These are phyloP conservation scores for Nitzschia inconspicua DNA, from an alignment of 108 stramenopile genomes.

Conservation along the genomic window DNA sequence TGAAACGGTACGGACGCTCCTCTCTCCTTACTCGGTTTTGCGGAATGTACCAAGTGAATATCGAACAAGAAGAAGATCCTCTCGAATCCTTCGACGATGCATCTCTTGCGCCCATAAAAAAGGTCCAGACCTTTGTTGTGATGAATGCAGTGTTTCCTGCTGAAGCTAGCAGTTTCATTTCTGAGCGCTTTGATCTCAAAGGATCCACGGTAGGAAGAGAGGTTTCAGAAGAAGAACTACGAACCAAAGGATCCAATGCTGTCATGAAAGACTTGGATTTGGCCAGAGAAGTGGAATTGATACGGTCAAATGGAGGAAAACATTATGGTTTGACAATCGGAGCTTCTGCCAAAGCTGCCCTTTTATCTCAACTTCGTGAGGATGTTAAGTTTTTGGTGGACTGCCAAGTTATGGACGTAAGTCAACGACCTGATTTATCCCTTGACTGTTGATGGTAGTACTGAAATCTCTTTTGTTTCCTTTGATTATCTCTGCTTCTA, in stretches of 20 bases:
- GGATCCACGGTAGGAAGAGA: slow-evolving; percentile 85
- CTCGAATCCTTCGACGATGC: neutral
- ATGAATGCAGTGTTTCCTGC: slow-evolving; percentile 88
- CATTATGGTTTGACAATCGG: slow-evolving; percentile 58
- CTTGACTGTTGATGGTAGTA: too few relatives aligned
- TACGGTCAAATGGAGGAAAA: neutral
- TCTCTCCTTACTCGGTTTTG: slow-evolving; percentile 80
- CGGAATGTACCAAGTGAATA: slow-evolving; percentile 77
- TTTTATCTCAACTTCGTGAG: slow-evolving; percentile 75
- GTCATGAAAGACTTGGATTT: slow-evolving; percentile 83
- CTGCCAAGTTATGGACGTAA: slow-evolving; percentile 82
- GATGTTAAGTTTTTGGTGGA: slow-evolving; percentile 71
- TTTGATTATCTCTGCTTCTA: too few relatives aligned
- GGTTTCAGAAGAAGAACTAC: slow-evolving; percentile 64
- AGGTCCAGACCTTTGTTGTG: slow-evolving; percentile 65
- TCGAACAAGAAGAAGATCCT: slow-evolving; percentile 23
- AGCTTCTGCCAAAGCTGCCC: slow-evolving; percentile 46
- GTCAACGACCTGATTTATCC: too few relatives aligned
- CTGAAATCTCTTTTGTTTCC: too few relatives aligned
- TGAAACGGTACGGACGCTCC: slow-evolving; percentile 55
- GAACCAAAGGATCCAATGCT: slow-evolving; percentile 59
- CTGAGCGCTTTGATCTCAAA: slow-evolving; percentile 86
- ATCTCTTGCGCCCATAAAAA: slow-evolving; percentile 8
- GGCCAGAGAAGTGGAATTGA: slow-evolving; percentile 53
- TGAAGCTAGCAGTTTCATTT: slow-evolving; percentile 57